Evolutionary conservation across 31 red algal species (phyloP), one percentile per base, ranked within the genome.

Genomic region (Porphyra umbilicalis): DNA sequence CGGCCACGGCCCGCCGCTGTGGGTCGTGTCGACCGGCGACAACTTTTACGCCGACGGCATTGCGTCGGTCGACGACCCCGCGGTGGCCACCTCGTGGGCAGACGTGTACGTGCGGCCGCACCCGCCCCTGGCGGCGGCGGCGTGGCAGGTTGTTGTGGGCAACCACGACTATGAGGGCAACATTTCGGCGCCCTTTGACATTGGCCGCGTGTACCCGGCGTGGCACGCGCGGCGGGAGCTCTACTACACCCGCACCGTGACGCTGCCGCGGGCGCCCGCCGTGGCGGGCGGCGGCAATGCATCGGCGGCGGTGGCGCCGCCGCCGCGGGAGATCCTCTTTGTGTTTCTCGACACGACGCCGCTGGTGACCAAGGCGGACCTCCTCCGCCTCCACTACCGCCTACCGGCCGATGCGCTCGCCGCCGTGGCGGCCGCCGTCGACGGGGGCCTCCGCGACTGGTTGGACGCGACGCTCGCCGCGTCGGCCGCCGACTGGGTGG

Each of bases 11-110:
- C 77, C 75, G 2, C 75, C 80, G 33, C 83, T 83, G 34, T 86
- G 44, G 32, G 68, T 86, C 33, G 36, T 80, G 9, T 75, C 40
- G 8, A 80, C 57, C 20, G 84, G 93, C 38, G 93, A 95, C 76
- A 95, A 95, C 76, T 95, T 95, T 83, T 95, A 95, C 46, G 37
- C 85, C 32, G 15, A 68, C 76, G 93, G 93, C 40, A 83, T 95
- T 14, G 5, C 35, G 16, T 77, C 39, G 10, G 34, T 79, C 5
- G 16, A 9, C 0, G 93, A 91, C 34, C 81, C 35, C 2, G 88
- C 90, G 75, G 81, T 91, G 29, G 77, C 87, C 34, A 34, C 81
- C 10, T 85, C 80, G 77, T 95, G 89, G 86, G 40, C 86, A 31
- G 77, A 86, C 36, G 85, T 94, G 3, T 94, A 90, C 39, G 8